Evolutionary conservation across 768 basidiomycete genomes (phyloP).

Genomic region (Mrakia frigida): DNA sequence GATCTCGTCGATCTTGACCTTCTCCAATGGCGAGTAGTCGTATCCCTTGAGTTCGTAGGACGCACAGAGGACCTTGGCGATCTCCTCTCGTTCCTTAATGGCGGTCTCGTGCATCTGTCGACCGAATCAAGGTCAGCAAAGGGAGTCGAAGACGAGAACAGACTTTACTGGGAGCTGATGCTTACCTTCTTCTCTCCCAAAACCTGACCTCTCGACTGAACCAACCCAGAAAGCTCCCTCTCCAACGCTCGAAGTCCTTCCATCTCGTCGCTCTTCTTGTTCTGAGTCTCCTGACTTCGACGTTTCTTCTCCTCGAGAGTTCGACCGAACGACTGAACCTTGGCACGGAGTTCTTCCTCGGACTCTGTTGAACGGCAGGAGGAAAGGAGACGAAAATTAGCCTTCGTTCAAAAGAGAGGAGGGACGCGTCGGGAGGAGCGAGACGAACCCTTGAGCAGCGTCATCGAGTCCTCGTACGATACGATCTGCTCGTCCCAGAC

Average conservation of each 20-base stretch:
- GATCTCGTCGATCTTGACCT: slow-evolving; percentile 69
- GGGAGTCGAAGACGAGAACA: background rate
- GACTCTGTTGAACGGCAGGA: background rate
- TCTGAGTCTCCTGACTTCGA: background rate
- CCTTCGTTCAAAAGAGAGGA: background rate
- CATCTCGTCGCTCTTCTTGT: slow-evolving; percentile 22
- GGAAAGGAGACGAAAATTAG: background rate
- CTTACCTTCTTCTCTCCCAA: slow-evolving; percentile 24
- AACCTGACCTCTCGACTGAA: slow-evolving; percentile 21
- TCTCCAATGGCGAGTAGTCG: slow-evolving; percentile 62
- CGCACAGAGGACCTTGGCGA: slow-evolving; percentile 64
- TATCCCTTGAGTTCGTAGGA: slow-evolving; percentile 70
- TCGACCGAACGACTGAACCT: slow-evolving; percentile 23
- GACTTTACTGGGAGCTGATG: background rate
- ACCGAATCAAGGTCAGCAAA: background rate
- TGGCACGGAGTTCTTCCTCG: slow-evolving; percentile 19
- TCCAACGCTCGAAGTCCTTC: slow-evolving; percentile 15
- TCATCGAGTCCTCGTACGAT: slow-evolving; percentile 33
- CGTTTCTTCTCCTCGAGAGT: slow-evolving; percentile 27
- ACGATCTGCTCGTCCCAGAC: slow-evolving; percentile 30
- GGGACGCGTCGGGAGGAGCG: background rate
- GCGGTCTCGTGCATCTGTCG: slow-evolving; percentile 54
- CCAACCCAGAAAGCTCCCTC: background rate
- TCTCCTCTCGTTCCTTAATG: slow-evolving; percentile 62
- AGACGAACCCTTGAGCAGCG: slow-evolving; percentile 18